Percentiles rank a stretch among this genome's conserved stretches.
phyloP scores from a whole-genome alignment of 1,139 yeast species.

The Yarrowia galli region DNA sequence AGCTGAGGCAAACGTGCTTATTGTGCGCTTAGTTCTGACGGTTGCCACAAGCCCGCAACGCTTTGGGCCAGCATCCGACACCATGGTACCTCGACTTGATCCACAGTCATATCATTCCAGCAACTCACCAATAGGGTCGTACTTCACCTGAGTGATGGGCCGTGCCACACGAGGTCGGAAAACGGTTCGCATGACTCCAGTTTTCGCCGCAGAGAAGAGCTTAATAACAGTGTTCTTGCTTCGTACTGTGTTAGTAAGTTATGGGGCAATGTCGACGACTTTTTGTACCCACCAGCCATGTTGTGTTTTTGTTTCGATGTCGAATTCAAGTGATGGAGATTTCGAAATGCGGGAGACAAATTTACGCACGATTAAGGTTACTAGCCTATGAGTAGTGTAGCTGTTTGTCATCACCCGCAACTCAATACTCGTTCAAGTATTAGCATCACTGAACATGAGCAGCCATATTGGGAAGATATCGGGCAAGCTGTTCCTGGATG shows the following conservation, averaged over 20 bases:
- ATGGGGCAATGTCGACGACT: background rate
- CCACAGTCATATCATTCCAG: background rate
- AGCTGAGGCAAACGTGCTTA: no score
- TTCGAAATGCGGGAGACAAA: conserved; percentile 1
- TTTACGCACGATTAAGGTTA: conserved; percentile 15
- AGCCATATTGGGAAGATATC: conserved; percentile 28
- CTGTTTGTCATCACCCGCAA: conserved; percentile 8
- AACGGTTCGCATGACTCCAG: conserved; percentile 84
- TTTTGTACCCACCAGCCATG: conserved; percentile 19
- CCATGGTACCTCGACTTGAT: no score
- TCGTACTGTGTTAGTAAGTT: conserved; percentile 43
- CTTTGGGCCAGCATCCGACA: no score
- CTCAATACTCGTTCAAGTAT: no score
- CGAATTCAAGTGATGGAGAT: conserved; percentile 4
- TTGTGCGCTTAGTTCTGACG: no score
- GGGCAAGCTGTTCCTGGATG: conserved; percentile 18
- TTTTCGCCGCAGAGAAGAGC: conserved; percentile 81
- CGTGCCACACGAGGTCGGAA: conserved; percentile 83
- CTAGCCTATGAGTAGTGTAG: no score
- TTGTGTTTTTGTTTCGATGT: conserved; percentile 9
- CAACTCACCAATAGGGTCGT: conserved; percentile 71
- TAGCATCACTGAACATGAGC: conserved; percentile 12
- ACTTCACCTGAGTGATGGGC: conserved; percentile 79
- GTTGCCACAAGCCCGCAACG: no score
- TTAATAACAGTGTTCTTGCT: conserved; percentile 66